Conservation (phyloP, 2,329 filamentous ascomycete species). For the Apiospora rasikravindrae region DNA sequence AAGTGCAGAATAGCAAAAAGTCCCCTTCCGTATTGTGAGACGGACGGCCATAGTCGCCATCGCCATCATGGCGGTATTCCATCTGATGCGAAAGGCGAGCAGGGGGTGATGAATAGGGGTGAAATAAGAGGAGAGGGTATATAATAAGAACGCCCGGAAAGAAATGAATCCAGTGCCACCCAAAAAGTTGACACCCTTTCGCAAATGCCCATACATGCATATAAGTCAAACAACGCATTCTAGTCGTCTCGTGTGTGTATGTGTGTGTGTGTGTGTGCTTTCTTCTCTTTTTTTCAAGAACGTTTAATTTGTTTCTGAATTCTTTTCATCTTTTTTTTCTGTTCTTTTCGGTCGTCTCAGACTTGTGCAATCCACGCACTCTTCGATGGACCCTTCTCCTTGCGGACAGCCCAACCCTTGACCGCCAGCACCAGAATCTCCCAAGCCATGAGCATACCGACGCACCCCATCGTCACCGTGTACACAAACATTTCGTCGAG, state of each 20-base stretch:
- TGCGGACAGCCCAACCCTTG: constrained; percentile 81
- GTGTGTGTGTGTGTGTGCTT: background rate
- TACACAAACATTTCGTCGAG: constrained; percentile 94
- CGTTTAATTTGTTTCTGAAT: background rate
- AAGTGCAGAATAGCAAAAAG: background rate
- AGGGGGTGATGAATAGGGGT: background rate
- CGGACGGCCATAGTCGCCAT: background rate
- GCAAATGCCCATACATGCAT: constrained; percentile 1
- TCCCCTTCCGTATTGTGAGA: background rate
- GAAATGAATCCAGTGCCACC: background rate
- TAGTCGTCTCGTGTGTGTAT: background rate
- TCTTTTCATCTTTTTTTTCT: background rate
- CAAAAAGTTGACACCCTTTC: background rate
- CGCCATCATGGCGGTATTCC: background rate
- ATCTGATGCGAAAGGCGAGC: background rate
- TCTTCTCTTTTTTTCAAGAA: background rate
- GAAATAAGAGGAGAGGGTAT: background rate
- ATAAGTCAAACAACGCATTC: background rate
- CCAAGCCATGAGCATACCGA: constrained; percentile 86
- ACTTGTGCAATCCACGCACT: constrained; percentile 10
- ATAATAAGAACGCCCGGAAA: background rate
- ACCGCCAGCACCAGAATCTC: constrained; percentile 77
- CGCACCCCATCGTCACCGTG: constrained; percentile 83
- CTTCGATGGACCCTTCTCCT: constrained; percentile 40
- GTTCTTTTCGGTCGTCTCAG: background rate